Conservation (phyloP, 371 early-diverging fungal genomes). For the Zychaea mexicana region DNA sequence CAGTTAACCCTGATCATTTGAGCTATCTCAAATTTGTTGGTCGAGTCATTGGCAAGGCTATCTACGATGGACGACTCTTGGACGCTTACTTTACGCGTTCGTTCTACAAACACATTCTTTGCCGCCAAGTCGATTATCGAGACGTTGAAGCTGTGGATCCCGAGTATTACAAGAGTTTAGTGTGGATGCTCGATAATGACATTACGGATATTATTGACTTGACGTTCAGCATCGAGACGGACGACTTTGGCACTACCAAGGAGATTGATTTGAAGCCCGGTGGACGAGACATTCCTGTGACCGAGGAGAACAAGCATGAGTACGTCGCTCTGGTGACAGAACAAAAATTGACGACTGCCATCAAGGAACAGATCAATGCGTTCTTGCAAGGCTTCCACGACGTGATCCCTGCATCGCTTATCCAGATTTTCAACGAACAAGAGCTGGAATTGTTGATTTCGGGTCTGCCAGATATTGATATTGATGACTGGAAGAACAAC, state of each 20-base stretch:
- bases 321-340: constrained; percentile 93
- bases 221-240: constrained; percentile 93
- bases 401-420: constrained; percentile 87
- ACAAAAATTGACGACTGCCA: constrained; percentile 85
- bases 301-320: constrained; percentile 96
- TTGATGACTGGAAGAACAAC: constrained; percentile 99
- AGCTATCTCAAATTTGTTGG: constrained; percentile 98
- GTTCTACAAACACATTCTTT: constrained; percentile 97
- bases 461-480: constrained; percentile 97
- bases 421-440: constrained; percentile 98
- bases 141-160: constrained; percentile 99
- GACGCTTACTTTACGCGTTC: constrained; percentile 98
- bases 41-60: constrained; percentile 98
- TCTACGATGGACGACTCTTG: constrained; percentile 92
- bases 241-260: constrained; percentile 90
- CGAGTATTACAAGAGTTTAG: constrained; percentile 95
- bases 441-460: constrained; percentile 98
- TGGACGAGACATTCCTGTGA: constrained; percentile 92
- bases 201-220: constrained; percentile 95
- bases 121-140: constrained; percentile 87
- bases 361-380: constrained; percentile 92
- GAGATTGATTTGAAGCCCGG: constrained; percentile 88
- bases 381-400: constrained; percentile 98
- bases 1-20: constrained; percentile 96
- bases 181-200: constrained; percentile 97